A percentile compares a stretch with the other conserved stretches of the same genome.
These are phyloP conservation scores for Solanum aculeatissimum DNA, from an alignment of 305 asterid genomes.

Conservation along the genomic window DNA sequence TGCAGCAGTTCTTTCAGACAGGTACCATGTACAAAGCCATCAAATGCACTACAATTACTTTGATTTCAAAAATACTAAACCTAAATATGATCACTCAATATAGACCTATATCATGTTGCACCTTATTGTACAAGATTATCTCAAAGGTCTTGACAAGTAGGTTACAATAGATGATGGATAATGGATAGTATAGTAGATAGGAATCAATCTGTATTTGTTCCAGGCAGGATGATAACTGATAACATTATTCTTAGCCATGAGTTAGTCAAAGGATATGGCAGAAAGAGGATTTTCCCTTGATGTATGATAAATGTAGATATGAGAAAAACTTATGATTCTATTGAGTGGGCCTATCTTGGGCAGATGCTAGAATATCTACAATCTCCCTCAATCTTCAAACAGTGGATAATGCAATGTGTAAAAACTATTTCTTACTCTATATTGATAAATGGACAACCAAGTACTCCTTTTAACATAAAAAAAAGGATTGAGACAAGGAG, in stretches of 20 bases:
- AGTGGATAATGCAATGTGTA: background rate
- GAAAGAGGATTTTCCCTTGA: background rate
- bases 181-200: background rate
- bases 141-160: background rate
- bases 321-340: background rate
- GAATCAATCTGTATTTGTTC: background rate
- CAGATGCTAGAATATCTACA: background rate
- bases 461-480: too few relatives aligned
- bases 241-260: background rate
- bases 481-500: too few relatives aligned
- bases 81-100: background rate
- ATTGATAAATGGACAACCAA: background rate
- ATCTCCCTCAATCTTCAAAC: too few relatives aligned
- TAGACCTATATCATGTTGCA: background rate
- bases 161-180: background rate
- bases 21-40: background rate
- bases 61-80: too few relatives aligned
- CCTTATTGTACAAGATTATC: background rate
- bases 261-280: background rate
- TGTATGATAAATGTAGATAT: background rate
- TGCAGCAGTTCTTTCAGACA: too few relatives aligned
- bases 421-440: too few relatives aligned
- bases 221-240: background rate
- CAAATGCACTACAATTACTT: background rate
- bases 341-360: background rate